phyloP scores from a whole-genome alignment of 208 protist genomes.

The Trypanosomatidae sp. region DNA sequence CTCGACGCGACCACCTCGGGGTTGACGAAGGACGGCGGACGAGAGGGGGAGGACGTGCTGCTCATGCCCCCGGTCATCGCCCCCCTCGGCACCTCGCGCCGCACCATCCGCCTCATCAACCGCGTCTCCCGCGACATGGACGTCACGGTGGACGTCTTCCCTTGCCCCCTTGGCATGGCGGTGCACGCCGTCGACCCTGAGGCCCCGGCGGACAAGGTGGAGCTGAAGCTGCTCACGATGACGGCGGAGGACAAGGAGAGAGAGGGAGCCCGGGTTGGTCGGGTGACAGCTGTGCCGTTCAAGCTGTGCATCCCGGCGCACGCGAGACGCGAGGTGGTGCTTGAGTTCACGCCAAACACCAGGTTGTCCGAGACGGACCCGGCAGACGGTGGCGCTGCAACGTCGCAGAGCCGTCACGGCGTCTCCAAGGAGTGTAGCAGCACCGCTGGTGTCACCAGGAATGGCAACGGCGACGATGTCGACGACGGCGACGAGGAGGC shows the following conservation, averaged over 20 bases:
- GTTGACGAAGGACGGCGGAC: conserved; percentile 44
- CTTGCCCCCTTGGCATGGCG: conserved; percentile 60
- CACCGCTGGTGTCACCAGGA: no score
- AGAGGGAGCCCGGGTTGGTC: conserved; percentile 43
- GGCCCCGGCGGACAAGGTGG: conserved; percentile 56
- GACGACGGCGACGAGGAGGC: conserved; percentile 52
- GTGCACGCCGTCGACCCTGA: conserved; percentile 76
- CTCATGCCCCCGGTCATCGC: conserved; percentile 88
- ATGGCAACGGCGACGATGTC: conserved; percentile 9
- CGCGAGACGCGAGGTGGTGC: conserved; percentile 53
- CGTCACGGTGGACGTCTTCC: conserved; percentile 67
- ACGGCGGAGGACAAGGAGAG: conserved; percentile 31
- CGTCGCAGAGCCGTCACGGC: no score
- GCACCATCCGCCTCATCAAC: conserved; percentile 74
- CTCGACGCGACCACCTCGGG: conserved; percentile 81
- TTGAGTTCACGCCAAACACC: conserved; percentile 79
- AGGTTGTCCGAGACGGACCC: conserved; percentile 26
- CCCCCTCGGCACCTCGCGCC: conserved; percentile 59
- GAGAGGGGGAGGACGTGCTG: conserved; percentile 59
- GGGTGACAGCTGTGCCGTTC: conserved; percentile 47
- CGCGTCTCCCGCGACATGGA: conserved; percentile 82
- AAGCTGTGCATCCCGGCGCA: conserved; percentile 71
- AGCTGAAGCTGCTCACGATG: conserved; percentile 56
- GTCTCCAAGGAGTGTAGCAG: conserved; percentile 3
- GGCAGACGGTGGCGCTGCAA: no score